Evolutionary conservation across 306 rosid species (phyloP).

Genomic region (Senna tora): DNA sequence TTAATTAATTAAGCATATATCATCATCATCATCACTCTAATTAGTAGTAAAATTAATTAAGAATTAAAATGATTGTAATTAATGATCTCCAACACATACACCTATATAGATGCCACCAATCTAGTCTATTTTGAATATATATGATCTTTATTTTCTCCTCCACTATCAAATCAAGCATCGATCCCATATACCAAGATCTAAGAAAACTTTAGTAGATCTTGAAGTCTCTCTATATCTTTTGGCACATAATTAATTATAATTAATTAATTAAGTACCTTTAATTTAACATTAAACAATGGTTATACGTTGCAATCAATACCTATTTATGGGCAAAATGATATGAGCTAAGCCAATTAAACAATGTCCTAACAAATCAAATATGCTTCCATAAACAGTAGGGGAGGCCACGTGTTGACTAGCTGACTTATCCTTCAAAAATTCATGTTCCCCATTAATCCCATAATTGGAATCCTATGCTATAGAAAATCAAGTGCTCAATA

Average conservation of each 20-base stretch:
- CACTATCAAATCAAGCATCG: constrained; percentile 44
- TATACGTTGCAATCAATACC: constrained; percentile 52
- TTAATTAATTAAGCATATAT: background rate
- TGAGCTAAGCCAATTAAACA: constrained; percentile 37
- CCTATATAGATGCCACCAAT: constrained; percentile 26
- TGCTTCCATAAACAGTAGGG: constrained; percentile 34
- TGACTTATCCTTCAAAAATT: constrained; percentile 43
- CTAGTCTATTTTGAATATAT: constrained; percentile 26
- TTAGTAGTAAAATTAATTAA: background rate
- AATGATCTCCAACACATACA: constrained; percentile 19
- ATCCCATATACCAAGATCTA: constrained; percentile 9
- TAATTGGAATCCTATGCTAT: constrained; percentile 47
- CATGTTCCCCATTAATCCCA: constrained; percentile 49
- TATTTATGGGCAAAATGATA: constrained; percentile 47
- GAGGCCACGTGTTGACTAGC: constrained; percentile 49
- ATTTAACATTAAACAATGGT: constrained; percentile 41
- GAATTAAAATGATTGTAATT: background rate
- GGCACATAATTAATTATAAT: background rate
- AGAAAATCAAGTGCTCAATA: constrained; percentile 28
- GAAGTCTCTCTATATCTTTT: constrained; percentile 39
- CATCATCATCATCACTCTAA: background rate
- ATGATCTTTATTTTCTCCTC: background rate
- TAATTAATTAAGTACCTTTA: constrained; percentile 8
- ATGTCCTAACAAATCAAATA: constrained; percentile 39
- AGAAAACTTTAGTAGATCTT: constrained; percentile 43